Percentiles rank a stretch among this genome's conserved stretches.
These are phyloP conservation scores for Cyclotella choctawhatcheeana DNA, from an alignment of 108 stramenopile genomes.

Conservation along the genomic window DNA sequence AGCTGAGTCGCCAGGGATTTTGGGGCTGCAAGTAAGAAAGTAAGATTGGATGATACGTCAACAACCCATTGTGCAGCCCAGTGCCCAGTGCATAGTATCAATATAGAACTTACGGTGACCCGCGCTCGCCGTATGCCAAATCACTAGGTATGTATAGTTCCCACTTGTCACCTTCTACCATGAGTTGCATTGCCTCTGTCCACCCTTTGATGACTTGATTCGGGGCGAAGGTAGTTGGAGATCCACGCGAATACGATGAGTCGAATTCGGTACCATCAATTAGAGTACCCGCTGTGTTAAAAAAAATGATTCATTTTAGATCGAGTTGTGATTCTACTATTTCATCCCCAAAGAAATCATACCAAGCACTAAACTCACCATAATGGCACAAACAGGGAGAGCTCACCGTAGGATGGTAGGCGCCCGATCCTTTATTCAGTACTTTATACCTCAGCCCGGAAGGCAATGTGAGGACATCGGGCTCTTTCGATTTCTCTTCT, in stretches of 20 bases:
- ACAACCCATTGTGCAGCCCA: no score
- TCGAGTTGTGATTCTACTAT: not conserved
- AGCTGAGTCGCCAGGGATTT: constrained; percentile 78
- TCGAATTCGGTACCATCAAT: constrained; percentile 92
- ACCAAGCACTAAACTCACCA: constrained; percentile 6
- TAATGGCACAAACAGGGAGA: constrained; percentile 91
- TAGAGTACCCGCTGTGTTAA: constrained; percentile 67
- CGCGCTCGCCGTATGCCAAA: constrained; percentile 91
- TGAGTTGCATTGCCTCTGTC: constrained; percentile 87
- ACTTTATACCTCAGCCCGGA: constrained; percentile 91
- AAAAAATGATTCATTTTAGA: not conserved
- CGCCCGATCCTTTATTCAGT: constrained; percentile 66
- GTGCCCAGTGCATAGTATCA: no score
- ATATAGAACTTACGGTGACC: no score
- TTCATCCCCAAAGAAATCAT: not conserved
- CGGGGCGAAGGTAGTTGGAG: constrained; percentile 89
- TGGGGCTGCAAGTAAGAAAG: no score
- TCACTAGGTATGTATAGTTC: constrained; percentile 86
- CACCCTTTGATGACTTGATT: constrained; percentile 92
- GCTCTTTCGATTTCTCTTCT: constrained; percentile 71
- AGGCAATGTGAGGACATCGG: constrained; percentile 73
- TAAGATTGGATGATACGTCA: no score
- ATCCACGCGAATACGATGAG: constrained; percentile 83
- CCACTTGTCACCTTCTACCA: constrained; percentile 90
- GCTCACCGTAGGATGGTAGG: constrained; percentile 63